Evolutionary conservation across 1,284 basidiomycete species (phyloP).

Genomic region (Austroboletus novae-zelandiae): DNA sequence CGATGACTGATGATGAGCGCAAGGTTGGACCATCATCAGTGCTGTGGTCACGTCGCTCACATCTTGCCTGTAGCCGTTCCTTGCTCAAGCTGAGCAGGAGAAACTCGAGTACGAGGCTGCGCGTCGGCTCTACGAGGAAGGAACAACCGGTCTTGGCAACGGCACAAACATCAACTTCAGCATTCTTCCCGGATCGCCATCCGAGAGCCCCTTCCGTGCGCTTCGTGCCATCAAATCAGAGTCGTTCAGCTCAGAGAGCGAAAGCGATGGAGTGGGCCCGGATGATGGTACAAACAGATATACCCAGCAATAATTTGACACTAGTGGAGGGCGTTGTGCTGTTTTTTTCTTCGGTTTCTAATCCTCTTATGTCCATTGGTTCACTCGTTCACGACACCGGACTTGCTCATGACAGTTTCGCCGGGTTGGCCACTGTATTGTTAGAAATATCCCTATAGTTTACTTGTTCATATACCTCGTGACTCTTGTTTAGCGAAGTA

Average conservation of each 20-base stretch:
- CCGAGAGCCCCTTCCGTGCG: conserved; percentile 41
- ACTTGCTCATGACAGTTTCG: conserved; percentile 25
- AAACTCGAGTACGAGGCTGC: conserved; percentile 89
- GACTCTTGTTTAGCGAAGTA: conserved; percentile 15
- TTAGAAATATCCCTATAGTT: conserved; percentile 34
- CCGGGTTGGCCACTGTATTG: conserved; percentile 37
- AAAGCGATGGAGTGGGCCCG: conserved; percentile 55
- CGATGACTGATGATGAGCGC: conserved; percentile 88
- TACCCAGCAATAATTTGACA: conserved; percentile 25
- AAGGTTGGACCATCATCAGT: conserved; percentile 54
- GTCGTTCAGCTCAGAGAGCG: conserved; percentile 52
- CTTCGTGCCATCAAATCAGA: conserved; percentile 61
- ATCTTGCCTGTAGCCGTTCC: conserved; percentile 64
- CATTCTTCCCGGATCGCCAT: conserved; percentile 64
- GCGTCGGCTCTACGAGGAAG: conserved; percentile 79
- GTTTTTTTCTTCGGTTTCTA: conserved; percentile 4
- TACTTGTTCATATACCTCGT: conserved; percentile 35
- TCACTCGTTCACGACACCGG: conserved; percentile 34
- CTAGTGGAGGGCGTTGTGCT: conserved; percentile 2
- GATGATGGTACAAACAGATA: conserved; percentile 44
- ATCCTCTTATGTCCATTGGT: conserved; percentile 19
- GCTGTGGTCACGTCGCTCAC: conserved; percentile 7
- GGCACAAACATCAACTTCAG: conserved; percentile 76
- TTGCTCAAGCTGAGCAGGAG: conserved; percentile 88
- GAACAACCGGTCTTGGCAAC: conserved; percentile 63